These are phyloP conservation scores for Laguncularia racemosa DNA, from an alignment of 345 rosid species.

Conservation along the genomic window DNA sequence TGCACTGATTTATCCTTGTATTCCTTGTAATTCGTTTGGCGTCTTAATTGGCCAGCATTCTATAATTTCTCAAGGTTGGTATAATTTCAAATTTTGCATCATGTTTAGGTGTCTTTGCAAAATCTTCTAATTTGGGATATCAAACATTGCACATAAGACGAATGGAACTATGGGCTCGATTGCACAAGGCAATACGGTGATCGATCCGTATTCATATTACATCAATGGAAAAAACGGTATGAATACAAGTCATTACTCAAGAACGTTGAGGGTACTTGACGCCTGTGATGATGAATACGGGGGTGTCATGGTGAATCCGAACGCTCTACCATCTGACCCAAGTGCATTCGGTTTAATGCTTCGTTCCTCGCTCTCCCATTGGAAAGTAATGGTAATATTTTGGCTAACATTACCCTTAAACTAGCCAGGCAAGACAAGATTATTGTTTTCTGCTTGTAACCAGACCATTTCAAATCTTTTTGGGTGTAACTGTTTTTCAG, in stretches of 20 bases:
- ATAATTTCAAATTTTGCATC: background rate
- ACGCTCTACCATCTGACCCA: slow-evolving; percentile 43
- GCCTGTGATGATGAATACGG: slow-evolving; percentile 72
- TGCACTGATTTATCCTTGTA: no score
- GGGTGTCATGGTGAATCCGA: slow-evolving; percentile 71
- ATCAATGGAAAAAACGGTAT: slow-evolving; percentile 29
- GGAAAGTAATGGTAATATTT: slow-evolving; percentile 54
- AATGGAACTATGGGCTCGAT: slow-evolving; percentile 26
- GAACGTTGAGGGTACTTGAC: slow-evolving; percentile 36
- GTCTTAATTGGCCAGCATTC: no score
- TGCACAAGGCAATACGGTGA: slow-evolving; percentile 23
- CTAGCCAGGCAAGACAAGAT: no score
- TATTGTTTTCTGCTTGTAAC: no score
- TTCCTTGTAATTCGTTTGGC: no score
- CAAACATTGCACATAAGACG: slow-evolving; percentile 22
- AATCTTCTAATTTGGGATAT: slow-evolving; percentile 29
- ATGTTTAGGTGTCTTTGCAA: slow-evolving; percentile 23
- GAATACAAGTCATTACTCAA: slow-evolving; percentile 23
- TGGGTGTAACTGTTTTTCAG: no score
- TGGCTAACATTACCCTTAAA: no score
- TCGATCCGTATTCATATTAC: slow-evolving; percentile 24
- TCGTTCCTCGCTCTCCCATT: slow-evolving; percentile 45
- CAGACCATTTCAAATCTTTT: no score
- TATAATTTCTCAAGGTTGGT: background rate
- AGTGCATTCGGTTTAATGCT: slow-evolving; percentile 44